A percentile compares a stretch with the other conserved stretches of the same genome.
Conservation (phyloP, 2,329 filamentous ascomycete genomes). For the Xylaria sp. region DNA sequence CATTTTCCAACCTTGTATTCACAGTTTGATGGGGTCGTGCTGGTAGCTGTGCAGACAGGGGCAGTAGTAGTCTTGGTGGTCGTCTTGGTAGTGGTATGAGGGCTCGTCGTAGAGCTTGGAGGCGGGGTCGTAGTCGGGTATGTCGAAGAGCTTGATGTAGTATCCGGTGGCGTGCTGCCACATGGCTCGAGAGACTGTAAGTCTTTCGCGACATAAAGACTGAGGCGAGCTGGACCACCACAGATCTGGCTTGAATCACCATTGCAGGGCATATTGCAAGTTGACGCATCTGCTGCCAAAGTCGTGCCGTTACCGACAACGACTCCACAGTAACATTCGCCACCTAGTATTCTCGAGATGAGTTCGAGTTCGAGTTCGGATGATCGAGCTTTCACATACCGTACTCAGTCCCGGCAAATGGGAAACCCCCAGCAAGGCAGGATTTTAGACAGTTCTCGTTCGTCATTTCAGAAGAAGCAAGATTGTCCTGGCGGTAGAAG, state of each 20-base stretch:
- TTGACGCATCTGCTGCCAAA: slow-evolving; percentile 40
- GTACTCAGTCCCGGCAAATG: slow-evolving; percentile 56
- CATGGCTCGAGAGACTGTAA: slow-evolving; percentile 52
- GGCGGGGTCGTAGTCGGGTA: slow-evolving; percentile 21
- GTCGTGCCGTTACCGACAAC: slow-evolving; percentile 56
- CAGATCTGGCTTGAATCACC: slow-evolving; percentile 52
- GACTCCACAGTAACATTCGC: slow-evolving; percentile 58
- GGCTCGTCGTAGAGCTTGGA: slow-evolving; percentile 26
- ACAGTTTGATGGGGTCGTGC: slow-evolving; percentile 52
- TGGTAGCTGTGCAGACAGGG: slow-evolving; percentile 55
- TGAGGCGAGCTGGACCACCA: slow-evolving; percentile 51
- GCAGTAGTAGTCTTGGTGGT: slow-evolving; percentile 45
- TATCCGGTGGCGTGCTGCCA: slow-evolving; percentile 43
- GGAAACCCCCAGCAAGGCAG: slow-evolving; percentile 52
- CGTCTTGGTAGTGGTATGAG: slow-evolving; percentile 16
- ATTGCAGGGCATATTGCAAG: slow-evolving; percentile 59
- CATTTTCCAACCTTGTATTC: slow-evolving; percentile 62
- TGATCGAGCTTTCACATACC: slow-evolving; percentile 31
- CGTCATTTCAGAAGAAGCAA: slow-evolving; percentile 48
- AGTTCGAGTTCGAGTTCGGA: background rate
- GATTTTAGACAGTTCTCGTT: slow-evolving; percentile 50
- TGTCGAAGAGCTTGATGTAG: no score
- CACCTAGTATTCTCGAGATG: slow-evolving; percentile 25
- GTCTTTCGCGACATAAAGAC: slow-evolving; percentile 54
- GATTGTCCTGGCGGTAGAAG: slow-evolving; percentile 48